Evolutionary conservation across 2,329 filamentous ascomycete species (phyloP), one percentile per base, ranked within the genome.

Genomic region (Stachybotrys echinatus): DNA sequence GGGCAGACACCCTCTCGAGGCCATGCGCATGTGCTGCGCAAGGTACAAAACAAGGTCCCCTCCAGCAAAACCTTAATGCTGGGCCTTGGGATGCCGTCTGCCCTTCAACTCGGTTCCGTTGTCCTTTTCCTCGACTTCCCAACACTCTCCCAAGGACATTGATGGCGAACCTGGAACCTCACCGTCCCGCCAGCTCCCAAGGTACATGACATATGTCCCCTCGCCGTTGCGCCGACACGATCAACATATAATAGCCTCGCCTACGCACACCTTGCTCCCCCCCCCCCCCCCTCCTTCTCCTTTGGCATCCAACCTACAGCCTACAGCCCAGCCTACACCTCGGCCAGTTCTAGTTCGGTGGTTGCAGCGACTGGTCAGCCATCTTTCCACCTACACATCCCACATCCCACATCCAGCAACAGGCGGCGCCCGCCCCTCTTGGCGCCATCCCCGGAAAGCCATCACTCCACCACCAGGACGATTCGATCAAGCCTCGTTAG

Each of bases 381-480:
- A n/a, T n/a, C n/a, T n/a, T n/a, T n/a, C n/a, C n/a, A n/a, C 27
- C 10, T 34, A 8, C 27, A 10, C 27, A 14, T 34, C 14, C 10
- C 27, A 10, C 27, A 34, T 34, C 27, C 27, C 27, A 34, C 14
- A 8, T 34, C n/a, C 14, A 34, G 10, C 27, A 14, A 34, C 27
- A 34, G 27, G n/a, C n/a, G 10, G 27, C 27, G 14, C 27, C 27
- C 27, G 38, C 17, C 27, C 44, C 27, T 46, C 42, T 45, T 27
- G 44, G 44, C 44, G 44, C 44, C 44, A 18, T 46, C 31, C 44
- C 44, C 44, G 44, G 44, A 37, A 23, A 46, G 44, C 23, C 44
- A 46, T 46, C 44, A 18, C 31, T 34, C 44, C 23, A 37, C 44
- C 44, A 46, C 18, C 44, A 12, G 12, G 17, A 45, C 44, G 23